Conservation (phyloP, 2,329 filamentous ascomycete species). For the Penicillium thymicola region DNA sequence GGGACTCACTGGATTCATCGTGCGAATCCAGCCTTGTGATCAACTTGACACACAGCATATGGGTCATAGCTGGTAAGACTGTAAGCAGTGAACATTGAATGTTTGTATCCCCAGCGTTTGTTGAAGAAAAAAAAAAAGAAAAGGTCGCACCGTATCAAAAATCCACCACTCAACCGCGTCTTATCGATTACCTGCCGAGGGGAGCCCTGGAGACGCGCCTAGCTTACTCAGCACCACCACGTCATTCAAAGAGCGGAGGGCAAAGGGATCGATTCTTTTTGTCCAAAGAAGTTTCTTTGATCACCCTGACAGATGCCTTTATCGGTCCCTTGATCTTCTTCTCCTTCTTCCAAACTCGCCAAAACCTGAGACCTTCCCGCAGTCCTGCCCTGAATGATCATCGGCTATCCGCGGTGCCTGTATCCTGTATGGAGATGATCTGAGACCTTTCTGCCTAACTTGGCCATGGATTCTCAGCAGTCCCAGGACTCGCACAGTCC, state of each 20-base stretch:
- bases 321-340: not conserved
- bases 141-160: not conserved
- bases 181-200: conserved; percentile 3
- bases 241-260: conserved; percentile 28
- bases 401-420: not conserved
- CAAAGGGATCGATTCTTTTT: conserved; percentile 4
- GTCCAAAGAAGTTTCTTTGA: not conserved
- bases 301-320: not conserved
- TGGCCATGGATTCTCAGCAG: conserved; percentile 36
- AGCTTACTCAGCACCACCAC: conserved; percentile 27
- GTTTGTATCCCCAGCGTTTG: not conserved
- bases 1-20: conserved; percentile 22
- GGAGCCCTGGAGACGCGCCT: conserved; percentile 5
- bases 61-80: not conserved
- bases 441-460: conserved; percentile 14
- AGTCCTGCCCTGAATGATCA: conserved; percentile 8
- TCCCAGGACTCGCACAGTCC: conserved; percentile 42
- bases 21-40: conserved; percentile 12
- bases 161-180: not conserved
- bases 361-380: not conserved
- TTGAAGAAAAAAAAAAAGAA: not conserved
- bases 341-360: not conserved
- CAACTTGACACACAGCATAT: not conserved
- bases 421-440: conserved; percentile 12
- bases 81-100: not conserved